phyloP scores from a whole-genome alignment of 305 asterid genomes.

The Andrographis paniculata region DNA sequence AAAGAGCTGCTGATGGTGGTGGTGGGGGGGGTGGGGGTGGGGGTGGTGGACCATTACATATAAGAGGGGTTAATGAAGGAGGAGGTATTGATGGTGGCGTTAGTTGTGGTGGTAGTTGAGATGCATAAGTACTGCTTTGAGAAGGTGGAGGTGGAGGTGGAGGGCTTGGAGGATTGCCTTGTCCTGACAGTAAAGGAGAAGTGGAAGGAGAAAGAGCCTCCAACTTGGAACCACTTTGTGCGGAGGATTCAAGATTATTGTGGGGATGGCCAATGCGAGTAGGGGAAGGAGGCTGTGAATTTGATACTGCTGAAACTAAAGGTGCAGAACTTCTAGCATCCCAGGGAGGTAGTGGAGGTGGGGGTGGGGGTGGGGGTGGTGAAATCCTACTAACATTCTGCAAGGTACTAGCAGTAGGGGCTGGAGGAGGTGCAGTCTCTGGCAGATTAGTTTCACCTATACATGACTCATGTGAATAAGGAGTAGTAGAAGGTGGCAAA shows the following conservation, averaged over 20 bases:
- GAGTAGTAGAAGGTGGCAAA: conserved; percentile 10
- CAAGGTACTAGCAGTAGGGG: conserved; percentile 1
- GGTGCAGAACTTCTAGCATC: background rate
- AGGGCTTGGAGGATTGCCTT: no score
- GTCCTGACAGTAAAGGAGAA: no score
- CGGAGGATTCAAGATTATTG: background rate
- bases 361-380: background rate
- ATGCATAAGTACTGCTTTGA: background rate
- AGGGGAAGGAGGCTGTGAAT: conserved; percentile 7
- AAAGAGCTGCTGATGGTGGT: no score
- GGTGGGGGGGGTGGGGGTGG: conserved; percentile 22
- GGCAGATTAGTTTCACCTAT: conserved; percentile 17
- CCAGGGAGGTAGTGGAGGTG: conserved; percentile 5
- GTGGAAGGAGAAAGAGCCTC: background rate
- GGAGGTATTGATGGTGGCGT: background rate
- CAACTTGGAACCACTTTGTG: background rate
- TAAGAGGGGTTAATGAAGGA: background rate
- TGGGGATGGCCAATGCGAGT: background rate
- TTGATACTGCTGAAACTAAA: background rate
- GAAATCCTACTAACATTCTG: background rate
- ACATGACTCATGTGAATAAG: conserved; percentile 10
- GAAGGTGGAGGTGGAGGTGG: conserved; percentile 15
- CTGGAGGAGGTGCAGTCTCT: conserved; percentile 21
- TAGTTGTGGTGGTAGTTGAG: background rate
- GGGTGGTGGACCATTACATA: background rate